Evolutionary conservation across 108 stramenopile genomes (phyloP).

Genomic region (Fistulifera pelliculosa): DNA sequence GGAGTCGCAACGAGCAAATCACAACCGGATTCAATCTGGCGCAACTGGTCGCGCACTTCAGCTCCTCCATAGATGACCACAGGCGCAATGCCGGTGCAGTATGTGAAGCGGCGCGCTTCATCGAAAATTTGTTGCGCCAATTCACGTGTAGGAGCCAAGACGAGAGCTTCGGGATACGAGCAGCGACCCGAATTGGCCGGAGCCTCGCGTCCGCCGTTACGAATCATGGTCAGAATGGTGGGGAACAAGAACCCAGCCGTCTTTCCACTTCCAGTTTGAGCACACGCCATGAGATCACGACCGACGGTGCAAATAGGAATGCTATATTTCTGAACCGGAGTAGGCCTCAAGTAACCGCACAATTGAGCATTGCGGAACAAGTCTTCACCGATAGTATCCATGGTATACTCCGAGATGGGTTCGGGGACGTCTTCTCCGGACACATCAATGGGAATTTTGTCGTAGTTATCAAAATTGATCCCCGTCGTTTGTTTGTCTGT

Average conservation of each 20-base stretch:
- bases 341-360: conserved; percentile 88
- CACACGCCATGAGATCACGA: conserved; percentile 96
- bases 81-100: conserved; percentile 90
- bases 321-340: conserved; percentile 98
- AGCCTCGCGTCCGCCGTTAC: conserved; percentile 41
- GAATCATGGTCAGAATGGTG: conserved; percentile 87
- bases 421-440: conserved; percentile 80
- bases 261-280: conserved; percentile 94
- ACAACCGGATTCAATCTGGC: conserved; percentile 73
- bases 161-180: conserved; percentile 59
- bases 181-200: neutral
- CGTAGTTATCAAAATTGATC: conserved; percentile 99
- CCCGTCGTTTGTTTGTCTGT: conserved; percentile 89
- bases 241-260: conserved; percentile 98
- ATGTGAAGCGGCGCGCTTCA: conserved; percentile 92
- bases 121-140: conserved; percentile 96
- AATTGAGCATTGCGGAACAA: conserved; percentile 85
- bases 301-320: conserved; percentile 85
- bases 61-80: conserved; percentile 97
- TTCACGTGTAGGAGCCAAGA: conserved; percentile 97
- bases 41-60: conserved; percentile 86
- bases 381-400: conserved; percentile 85
- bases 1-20: conserved; percentile 98
- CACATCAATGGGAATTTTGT: conserved; percentile 96
- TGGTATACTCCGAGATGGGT: conserved; percentile 81